Evolutionary conservation across 192 early-diverging fungal genomes (phyloP).

Genomic region (Coemansia sp.): DNA sequence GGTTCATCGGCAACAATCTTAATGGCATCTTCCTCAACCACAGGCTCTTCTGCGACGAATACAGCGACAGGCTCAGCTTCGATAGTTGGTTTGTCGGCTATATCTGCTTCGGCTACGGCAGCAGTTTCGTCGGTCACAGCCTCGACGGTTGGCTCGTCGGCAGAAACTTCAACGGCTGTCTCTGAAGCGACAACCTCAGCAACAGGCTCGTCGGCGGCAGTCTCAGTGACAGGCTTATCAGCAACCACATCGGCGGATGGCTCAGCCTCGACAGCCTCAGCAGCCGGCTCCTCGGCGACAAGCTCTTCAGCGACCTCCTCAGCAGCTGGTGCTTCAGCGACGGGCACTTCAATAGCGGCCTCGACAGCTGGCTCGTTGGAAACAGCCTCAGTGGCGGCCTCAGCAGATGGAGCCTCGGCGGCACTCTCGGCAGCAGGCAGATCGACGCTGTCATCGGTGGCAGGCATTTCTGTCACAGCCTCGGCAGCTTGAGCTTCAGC

Average conservation of each 20-base stretch:
- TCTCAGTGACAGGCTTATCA: constrained; percentile 1
- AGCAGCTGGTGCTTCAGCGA: not conserved
- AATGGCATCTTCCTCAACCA: not conserved
- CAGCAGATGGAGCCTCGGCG: not conserved
- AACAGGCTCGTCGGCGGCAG: not conserved
- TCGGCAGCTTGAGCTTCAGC: not conserved
- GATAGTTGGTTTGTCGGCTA: not conserved
- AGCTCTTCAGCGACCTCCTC: constrained; percentile 2
- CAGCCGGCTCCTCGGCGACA: constrained; percentile 8
- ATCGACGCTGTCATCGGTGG: not conserved
- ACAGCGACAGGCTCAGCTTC: not conserved
- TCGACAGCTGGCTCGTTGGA: not conserved
- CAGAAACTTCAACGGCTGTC: not conserved
- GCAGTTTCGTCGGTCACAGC: no score
- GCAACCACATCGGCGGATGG: not conserved
- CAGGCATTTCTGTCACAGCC: not conserved
- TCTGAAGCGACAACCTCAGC: constrained; percentile 2
- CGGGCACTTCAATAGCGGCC: not conserved
- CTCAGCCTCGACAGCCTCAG: constrained; percentile 8
- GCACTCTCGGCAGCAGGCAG: no score
- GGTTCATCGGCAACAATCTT: constrained; percentile 11
- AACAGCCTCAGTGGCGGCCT: not conserved
- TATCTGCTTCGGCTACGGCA: not conserved
- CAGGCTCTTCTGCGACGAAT: not conserved
- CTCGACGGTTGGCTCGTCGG: not conserved